Percentiles rank a stretch among this genome's conserved stretches.
phyloP scores from a whole-genome alignment of 2,329 filamentous ascomycete species.

The Aureobasidium pullulans region DNA sequence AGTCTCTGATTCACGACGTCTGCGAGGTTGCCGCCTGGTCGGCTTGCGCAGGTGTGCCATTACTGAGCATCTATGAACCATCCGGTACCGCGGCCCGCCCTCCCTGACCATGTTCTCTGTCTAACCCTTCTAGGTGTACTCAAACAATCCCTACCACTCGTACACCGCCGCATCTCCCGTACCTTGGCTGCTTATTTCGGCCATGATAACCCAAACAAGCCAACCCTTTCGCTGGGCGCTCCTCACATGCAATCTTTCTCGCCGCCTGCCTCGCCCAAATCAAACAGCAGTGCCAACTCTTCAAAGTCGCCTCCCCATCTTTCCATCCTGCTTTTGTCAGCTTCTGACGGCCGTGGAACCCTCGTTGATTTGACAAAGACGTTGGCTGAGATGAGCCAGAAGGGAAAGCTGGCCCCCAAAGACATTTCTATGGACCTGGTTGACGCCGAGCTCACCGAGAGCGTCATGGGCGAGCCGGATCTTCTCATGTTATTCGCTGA shows the following conservation, averaged over 20 bases:
- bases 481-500: slow-evolving; percentile 82
- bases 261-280: slow-evolving; percentile 37
- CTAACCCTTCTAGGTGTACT: slow-evolving; percentile 57
- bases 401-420: slow-evolving; percentile 67
- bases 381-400: slow-evolving; percentile 88
- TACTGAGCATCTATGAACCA: slow-evolving; percentile 85
- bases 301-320: slow-evolving; percentile 35
- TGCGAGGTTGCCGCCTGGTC: slow-evolving; percentile 92
- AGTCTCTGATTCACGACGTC: slow-evolving; percentile 80
- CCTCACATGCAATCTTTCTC: slow-evolving; percentile 60
- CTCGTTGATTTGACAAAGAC: slow-evolving; percentile 94
- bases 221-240: slow-evolving; percentile 61
- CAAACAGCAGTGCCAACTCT: slow-evolving; percentile 19
- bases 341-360: slow-evolving; percentile 84
- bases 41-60: slow-evolving; percentile 77
- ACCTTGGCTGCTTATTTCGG: slow-evolving; percentile 88
- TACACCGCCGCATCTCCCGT: slow-evolving; percentile 69
- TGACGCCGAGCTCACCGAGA: slow-evolving; percentile 73
- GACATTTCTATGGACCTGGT: slow-evolving; percentile 84
- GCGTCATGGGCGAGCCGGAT: slow-evolving; percentile 82
- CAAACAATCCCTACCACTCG: slow-evolving; percentile 80
- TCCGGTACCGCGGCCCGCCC: slow-evolving; percentile 55
- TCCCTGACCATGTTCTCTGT: neutral
- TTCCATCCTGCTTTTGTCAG: slow-evolving; percentile 71
- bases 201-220: slow-evolving; percentile 53